Evolutionary conservation across 2,329 filamentous ascomycete genomes (phyloP).

Genomic region (Fusarium sp.): DNA sequence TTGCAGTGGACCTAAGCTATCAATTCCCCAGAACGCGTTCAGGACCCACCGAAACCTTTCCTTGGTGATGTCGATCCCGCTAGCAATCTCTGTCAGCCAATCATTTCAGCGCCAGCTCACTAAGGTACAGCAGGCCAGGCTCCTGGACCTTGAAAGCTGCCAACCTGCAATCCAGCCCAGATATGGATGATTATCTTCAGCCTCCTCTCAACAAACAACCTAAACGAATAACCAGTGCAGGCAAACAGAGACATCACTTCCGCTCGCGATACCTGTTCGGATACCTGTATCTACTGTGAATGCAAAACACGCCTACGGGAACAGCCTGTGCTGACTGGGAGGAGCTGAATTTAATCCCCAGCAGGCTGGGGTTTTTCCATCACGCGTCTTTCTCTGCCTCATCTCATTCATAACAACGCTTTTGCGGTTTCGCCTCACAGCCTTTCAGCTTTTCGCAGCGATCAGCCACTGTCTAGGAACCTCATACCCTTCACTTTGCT

Average conservation of each 20-base stretch:
- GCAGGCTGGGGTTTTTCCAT: conserved; percentile 39
- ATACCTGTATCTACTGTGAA: conserved; percentile 14
- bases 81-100: conserved; percentile 35
- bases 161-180: conserved; percentile 11
- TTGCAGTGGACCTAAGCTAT: not conserved
- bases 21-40: conserved; percentile 27
- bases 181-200: conserved; percentile 16
- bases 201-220: conserved; percentile 2
- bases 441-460: conserved; percentile 34
- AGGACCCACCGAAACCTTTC: conserved; percentile 2
- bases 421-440: conserved; percentile 17
- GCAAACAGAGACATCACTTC: conserved; percentile 6
- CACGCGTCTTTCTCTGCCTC: conserved; percentile 34
- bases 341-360: conserved; percentile 28
- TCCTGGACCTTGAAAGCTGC: conserved; percentile 24
- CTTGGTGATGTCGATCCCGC: conserved; percentile 17
- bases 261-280: not conserved
- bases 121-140: conserved; percentile 2
- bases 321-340: conserved; percentile 2
- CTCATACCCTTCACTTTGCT: not conserved
- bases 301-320: conserved; percentile 7
- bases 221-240: not conserved
- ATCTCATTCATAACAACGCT: conserved; percentile 37
- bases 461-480: not conserved
- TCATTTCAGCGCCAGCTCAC: conserved; percentile 23